These are phyloP conservation scores for Globisporangium iwayamae DNA, from an alignment of 352 stramenopile genomes.

Conservation along the genomic window DNA sequence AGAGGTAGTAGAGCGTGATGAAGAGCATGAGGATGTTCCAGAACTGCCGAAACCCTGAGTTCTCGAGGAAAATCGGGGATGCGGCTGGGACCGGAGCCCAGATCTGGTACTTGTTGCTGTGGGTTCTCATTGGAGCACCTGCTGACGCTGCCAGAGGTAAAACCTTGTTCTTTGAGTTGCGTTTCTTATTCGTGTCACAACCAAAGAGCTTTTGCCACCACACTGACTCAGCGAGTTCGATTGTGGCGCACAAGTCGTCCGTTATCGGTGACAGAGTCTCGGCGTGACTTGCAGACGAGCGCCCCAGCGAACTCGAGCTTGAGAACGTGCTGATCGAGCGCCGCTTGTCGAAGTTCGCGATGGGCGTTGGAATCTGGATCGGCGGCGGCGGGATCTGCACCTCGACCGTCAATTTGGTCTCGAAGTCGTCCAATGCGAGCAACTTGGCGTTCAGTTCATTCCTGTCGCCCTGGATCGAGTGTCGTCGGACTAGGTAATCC, in stretches of 20 bases:
- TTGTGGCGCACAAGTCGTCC: background rate
- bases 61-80: slow-evolving; percentile 25
- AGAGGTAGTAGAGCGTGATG: slow-evolving; percentile 53
- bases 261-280: slow-evolving; percentile 1
- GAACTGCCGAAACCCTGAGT: slow-evolving; percentile 38
- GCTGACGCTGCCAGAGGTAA: slow-evolving; percentile 3
- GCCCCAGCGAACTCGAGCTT: background rate
- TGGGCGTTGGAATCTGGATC: background rate
- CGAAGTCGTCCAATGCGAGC: slow-evolving; percentile 15
- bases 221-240: background rate
- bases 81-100: slow-evolving; percentile 12
- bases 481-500: slow-evolving; percentile 18
- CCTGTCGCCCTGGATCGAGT: slow-evolving; percentile 33
- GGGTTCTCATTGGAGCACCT: background rate
- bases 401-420: slow-evolving; percentile 11
- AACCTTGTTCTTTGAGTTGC: background rate
- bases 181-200: background rate
- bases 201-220: slow-evolving; percentile 3
- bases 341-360: background rate
- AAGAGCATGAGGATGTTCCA: slow-evolving; percentile 55
- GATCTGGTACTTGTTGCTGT: slow-evolving; percentile 20
- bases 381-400: background rate
- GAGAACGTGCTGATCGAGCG: background rate
- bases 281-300: background rate
- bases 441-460: slow-evolving; percentile 20